Percentiles rank a stretch among this genome's conserved stretches.
phyloP scores from a whole-genome alignment of 2,329 filamentous ascomycete genomes.

The Aspergillus fumigatus region DNA sequence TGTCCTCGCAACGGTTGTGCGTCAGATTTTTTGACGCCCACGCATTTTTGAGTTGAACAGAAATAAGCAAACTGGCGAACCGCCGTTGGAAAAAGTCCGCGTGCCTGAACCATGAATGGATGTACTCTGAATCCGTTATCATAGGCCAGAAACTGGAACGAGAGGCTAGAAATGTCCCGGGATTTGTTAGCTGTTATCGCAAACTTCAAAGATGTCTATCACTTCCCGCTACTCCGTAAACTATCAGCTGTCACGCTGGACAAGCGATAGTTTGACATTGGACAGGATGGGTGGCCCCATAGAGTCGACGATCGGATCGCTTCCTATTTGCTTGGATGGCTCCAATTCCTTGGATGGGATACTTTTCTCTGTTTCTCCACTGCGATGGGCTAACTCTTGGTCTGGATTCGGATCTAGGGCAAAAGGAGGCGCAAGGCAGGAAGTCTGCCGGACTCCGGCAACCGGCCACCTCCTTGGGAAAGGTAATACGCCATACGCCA shows the following conservation, averaged over 20 bases:
- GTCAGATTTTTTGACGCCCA: slow-evolving; percentile 8
- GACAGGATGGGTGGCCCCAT: not conserved
- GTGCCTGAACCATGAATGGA: not conserved
- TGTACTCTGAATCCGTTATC: not conserved
- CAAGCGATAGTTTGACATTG: not conserved
- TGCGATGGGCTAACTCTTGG: slow-evolving; percentile 8
- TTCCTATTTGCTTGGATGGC: not conserved
- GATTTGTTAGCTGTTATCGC: not conserved
- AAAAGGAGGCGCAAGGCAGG: slow-evolving; percentile 20
- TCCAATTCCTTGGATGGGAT: not conserved
- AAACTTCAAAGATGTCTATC: no score
- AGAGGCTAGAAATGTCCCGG: not conserved
- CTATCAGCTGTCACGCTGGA: not conserved
- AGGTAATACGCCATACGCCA: no score
- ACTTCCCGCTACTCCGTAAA: no score
- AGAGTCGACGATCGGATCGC: not conserved
- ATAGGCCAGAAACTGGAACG: not conserved
- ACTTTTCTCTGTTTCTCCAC: slow-evolving; percentile 2
- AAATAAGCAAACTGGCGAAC: not conserved
- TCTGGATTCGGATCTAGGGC: slow-evolving; percentile 3
- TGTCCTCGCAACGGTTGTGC: slow-evolving; percentile 18
- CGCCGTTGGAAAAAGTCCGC: not conserved
- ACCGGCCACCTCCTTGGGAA: not conserved
- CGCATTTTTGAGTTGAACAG: not conserved
- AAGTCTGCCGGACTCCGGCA: slow-evolving; percentile 9